Evolutionary conservation across 2,329 filamentous ascomycete species (phyloP), one percentile per base, ranked within the genome.

Genomic region (Monosporascus sp.): DNA sequence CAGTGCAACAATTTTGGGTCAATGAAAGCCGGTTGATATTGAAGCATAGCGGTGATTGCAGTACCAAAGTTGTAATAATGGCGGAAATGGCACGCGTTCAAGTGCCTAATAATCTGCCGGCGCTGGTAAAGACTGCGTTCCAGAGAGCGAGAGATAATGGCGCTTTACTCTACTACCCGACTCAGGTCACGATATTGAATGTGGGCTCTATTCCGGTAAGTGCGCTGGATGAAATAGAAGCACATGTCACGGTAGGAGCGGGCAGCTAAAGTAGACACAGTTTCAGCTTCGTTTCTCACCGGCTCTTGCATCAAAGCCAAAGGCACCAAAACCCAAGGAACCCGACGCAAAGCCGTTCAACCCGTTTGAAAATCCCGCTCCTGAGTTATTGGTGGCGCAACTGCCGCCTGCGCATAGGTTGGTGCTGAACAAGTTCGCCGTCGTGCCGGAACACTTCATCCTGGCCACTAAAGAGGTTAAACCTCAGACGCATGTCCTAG

Each of bases 281-380:
- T 88, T 89, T 65, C 87, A 90, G 70, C 73, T 90, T 2, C 85
- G 87, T 50, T 90, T 83, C 73, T 87, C 86, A 8, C 86, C 86
- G 0, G 72, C 85, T 0, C 76, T 90, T 5, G 84, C 84, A 48
- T 81, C 81, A 62, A 90, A 90, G 63, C 86, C 87, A 5, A 82
- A 77, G 61, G 72, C 62, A 3, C 65, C 70, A 5, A 69, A 74
- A 60, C 77, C 77, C 22, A 57, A 63, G 37, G 57, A 63, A 20
- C 58, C 66, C n/a, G 60, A 63, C 25, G 70, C 67, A 48, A 76
- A 73, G 49, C 72, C 73, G 3, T 75, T 79, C 61, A 80, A 90
- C 65, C 85, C 86, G 4, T 90, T 90, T 67, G 82, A 80, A 36
- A 74, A 82, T 54, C 86, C 86, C 0, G 68, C 77, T 0, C 62